Evolutionary conservation across 371 early-diverging fungal species (phyloP), one percentile per base, ranked within the genome.

Genomic region (Parasitella parasitica): DNA sequence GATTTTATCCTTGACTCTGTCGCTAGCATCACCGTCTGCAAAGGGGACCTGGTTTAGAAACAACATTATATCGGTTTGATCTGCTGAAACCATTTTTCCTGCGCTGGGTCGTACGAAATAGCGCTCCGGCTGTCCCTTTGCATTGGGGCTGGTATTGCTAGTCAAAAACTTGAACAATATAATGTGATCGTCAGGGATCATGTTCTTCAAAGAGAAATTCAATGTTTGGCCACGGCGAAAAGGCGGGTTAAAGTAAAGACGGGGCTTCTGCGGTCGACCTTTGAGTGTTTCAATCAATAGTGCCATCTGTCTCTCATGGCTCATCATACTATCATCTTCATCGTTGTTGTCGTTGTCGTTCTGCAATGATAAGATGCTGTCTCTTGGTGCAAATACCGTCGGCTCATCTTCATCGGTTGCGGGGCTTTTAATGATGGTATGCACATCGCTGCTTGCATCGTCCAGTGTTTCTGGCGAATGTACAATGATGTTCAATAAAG

Each of bases 91-190:
- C 59, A 75, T 69, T 43, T 67, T 63, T 24, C 80, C 80, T 28
- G 77, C 75, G 48, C 80, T 80, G 7, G 80, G 80, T 37, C 71
- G 64, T 18, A 80, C 70, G 63, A 77, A 77, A 51, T 77, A 80
- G 6, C 80, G 64, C 50, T 80, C 80, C 2, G 64, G 39, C n/a
- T 52, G 54, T 22, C 27, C 35, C 50, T 55, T 53, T 18, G 35
- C 32, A 39, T 37, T 59, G 20, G 26, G 12, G 36, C 4, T 56
- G 8, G 46, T 27, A 66, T 72, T 75, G 36, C 69, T 71, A 9
- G 80, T 80, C 27, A 80, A 46, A 36, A 80, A 80, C 46, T 80
- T 80, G 58, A 69, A 80, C 8, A 80, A 41, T 20, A 80, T 73
- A 20, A 77, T 61, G 51, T 80, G 73, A 11, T 80, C 77, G 8